A percentile compares a stretch with the other conserved stretches of the same genome.
These are phyloP conservation scores for Taphrina confusa DNA, from an alignment of 1,139 yeast species.

Conservation along the genomic window DNA sequence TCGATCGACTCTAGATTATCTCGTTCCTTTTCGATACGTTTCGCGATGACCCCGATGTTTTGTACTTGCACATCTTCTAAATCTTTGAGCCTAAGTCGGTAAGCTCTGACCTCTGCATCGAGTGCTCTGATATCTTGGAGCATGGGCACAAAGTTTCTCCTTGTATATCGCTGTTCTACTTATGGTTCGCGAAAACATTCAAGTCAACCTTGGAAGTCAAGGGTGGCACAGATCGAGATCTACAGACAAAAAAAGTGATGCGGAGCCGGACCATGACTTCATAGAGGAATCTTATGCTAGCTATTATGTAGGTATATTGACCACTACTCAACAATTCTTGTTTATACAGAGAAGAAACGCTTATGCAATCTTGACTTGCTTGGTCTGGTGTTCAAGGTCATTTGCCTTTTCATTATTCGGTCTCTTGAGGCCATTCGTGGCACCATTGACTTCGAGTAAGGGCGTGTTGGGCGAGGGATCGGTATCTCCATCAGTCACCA, in stretches of 20 bases:
- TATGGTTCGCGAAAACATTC: too few relatives aligned
- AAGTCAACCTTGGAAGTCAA: too few relatives aligned
- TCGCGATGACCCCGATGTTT: constrained; percentile 15
- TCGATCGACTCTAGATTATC: neutral
- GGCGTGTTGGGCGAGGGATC: neutral
- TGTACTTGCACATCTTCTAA: constrained; percentile 13
- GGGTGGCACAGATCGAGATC: neutral
- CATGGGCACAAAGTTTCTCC: neutral
- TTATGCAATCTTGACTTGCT: constrained; percentile 4
- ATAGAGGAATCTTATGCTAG: neutral
- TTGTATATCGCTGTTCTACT: too few relatives aligned
- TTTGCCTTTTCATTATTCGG: neutral
- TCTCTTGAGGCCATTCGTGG: constrained; percentile 2
- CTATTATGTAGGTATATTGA: neutral
- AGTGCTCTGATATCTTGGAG: constrained; percentile 24
- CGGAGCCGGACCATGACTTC: constrained; percentile 11
- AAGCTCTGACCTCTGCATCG: constrained; percentile 12
- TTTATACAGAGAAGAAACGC: too few relatives aligned
- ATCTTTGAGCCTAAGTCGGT: constrained; percentile 6
- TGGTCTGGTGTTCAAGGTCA: neutral
- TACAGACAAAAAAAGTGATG: neutral
- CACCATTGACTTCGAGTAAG: neutral
- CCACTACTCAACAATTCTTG: neutral
- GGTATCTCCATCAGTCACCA: neutral
- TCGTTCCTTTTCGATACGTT: constrained; percentile 12